phyloP scores from a whole-genome alignment of 129 eudicot species.

The Escallonia rubra region DNA sequence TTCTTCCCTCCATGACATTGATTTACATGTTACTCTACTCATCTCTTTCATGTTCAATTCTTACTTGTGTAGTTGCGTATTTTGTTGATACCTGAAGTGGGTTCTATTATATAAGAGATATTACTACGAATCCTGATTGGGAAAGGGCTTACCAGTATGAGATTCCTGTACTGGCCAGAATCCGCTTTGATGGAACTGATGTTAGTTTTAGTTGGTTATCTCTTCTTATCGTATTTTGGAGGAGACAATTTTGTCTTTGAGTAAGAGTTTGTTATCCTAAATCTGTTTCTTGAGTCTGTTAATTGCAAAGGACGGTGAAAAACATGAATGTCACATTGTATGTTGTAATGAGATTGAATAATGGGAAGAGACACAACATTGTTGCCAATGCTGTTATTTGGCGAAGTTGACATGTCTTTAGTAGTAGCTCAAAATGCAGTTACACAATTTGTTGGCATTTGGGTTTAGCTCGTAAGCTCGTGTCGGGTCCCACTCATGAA shows the following conservation, averaged over 20 bases:
- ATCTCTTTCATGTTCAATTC: not conserved
- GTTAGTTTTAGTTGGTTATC: conserved; percentile 18
- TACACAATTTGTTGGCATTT: not conserved
- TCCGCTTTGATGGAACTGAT: conserved; percentile 84
- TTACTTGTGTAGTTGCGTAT: not conserved
- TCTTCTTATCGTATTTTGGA: too few relatives aligned
- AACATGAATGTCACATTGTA: too few relatives aligned
- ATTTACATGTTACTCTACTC: conserved; percentile 52
- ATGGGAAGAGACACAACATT: too few relatives aligned
- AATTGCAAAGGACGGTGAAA: too few relatives aligned
- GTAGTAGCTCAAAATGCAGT: not conserved
- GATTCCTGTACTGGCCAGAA: conserved; percentile 76
- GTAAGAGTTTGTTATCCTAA: too few relatives aligned
- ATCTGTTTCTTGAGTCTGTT: too few relatives aligned
- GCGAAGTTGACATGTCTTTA: not conserved
- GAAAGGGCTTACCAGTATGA: conserved; percentile 85
- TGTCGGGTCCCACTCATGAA: too few relatives aligned
- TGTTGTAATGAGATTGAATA: too few relatives aligned
- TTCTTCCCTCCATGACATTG: conserved; percentile 47
- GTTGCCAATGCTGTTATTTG: not conserved
- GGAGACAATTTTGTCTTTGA: too few relatives aligned
- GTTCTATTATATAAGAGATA: conserved; percentile 68
- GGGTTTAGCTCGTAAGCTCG: not conserved
- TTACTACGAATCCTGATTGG: conserved; percentile 85
- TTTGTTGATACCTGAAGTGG: not conserved